Percentiles rank a stretch among this genome's conserved stretches.
Evolutionary conservation across 176 grass and related monocot species (phyloP).

Genomic region (Lolium multiflorum): DNA sequence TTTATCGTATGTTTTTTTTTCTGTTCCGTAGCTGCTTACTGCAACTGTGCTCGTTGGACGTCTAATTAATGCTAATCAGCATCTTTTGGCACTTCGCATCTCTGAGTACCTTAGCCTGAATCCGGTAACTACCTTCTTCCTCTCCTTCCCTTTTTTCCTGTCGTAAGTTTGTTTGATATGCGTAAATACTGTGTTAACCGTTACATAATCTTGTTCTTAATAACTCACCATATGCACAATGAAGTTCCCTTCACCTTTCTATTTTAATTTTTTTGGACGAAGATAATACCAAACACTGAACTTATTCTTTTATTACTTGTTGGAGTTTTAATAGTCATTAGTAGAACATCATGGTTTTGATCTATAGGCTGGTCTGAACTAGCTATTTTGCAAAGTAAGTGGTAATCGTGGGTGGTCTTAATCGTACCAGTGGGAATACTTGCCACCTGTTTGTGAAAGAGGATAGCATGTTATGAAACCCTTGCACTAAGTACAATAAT

Average conservation of each 20-base stretch:
- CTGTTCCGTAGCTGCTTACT: conserved; percentile 74
- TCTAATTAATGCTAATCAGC: conserved; percentile 86
- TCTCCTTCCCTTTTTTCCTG: not conserved
- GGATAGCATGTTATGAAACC: not conserved
- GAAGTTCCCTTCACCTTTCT: conserved; percentile 17
- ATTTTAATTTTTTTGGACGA: not conserved
- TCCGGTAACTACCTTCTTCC: conserved; percentile 65
- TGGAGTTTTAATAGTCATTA: conserved; percentile 1
- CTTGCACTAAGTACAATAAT: conserved; percentile 3
- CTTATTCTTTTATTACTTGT: not conserved
- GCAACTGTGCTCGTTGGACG: conserved; percentile 83
- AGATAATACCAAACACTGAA: not conserved
- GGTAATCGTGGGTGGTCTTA: conserved; percentile 1
- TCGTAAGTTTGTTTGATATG: not conserved
- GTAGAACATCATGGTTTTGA: conserved; percentile 18
- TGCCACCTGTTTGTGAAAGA: conserved; percentile 4
- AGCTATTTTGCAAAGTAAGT: not conserved
- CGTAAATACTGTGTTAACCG: conserved; percentile 6
- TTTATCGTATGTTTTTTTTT: conserved; percentile 34
- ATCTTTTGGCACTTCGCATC: conserved; percentile 91
- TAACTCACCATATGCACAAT: not conserved
- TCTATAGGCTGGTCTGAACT: conserved; percentile 4
- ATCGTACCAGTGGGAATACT: not conserved
- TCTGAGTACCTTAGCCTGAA: conserved; percentile 93
- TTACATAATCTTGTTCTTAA: conserved; percentile 29